These are phyloP conservation scores for Cordyceps cateniannulata DNA, from an alignment of 2,329 filamentous ascomycete species.

Conservation along the genomic window DNA sequence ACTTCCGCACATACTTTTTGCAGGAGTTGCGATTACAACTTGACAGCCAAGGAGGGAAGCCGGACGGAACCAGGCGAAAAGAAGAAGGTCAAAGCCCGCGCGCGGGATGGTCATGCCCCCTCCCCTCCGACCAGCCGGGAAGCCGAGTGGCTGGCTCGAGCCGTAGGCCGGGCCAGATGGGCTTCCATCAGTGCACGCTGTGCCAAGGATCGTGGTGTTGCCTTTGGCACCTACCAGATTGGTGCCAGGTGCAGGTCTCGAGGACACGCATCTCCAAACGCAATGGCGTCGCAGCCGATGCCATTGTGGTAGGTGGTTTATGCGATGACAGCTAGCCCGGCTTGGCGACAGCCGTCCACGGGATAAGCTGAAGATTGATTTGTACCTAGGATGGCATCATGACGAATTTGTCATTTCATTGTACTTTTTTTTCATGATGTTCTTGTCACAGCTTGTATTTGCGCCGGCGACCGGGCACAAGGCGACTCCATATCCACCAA, in stretches of 20 bases:
- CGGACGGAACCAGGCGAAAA: slow-evolving; percentile 3
- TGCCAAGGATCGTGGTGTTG: too few species aligned
- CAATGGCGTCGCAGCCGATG: background rate
- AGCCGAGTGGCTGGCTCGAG: background rate
- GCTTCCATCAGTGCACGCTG: background rate
- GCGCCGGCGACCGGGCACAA: too few species aligned
- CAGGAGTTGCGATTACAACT: too few species aligned
- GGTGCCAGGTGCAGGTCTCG: background rate
- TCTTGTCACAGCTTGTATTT: too few species aligned
- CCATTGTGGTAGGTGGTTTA: background rate
- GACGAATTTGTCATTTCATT: too few species aligned
- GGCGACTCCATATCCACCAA: too few species aligned
- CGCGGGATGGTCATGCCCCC: background rate
- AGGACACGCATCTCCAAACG: background rate
- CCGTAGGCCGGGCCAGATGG: background rate
- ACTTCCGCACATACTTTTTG: too few species aligned
- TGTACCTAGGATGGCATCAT: background rate
- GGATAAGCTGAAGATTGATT: too few species aligned
- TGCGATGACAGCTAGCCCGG: background rate
- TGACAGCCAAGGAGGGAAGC: background rate
- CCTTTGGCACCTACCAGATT: slow-evolving; percentile 1
- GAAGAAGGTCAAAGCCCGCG: slow-evolving; percentile 1
- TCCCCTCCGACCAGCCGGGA: background rate
- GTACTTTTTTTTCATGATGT: too few species aligned
- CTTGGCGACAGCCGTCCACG: too few species aligned